A percentile compares a stretch with the other conserved stretches of the same genome.
phyloP scores from a whole-genome alignment of 805 yeast species.

The Sporopachydermia quercuum region DNA sequence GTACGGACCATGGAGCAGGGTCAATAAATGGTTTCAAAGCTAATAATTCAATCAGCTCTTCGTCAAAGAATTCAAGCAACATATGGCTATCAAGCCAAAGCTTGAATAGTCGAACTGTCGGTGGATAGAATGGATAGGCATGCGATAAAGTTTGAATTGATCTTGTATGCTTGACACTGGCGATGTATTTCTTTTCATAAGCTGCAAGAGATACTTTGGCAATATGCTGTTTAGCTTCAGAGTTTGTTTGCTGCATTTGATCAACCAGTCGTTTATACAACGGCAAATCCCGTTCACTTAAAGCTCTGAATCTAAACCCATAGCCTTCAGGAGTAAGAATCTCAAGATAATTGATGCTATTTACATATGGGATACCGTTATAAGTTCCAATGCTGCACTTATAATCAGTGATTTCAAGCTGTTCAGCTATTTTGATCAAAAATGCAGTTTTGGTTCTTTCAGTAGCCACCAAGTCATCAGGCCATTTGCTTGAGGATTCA shows the following conservation, averaged over 20 bases:
- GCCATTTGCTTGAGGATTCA: slow-evolving; percentile 90
- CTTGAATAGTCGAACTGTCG: slow-evolving; percentile 75
- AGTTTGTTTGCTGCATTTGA: slow-evolving; percentile 46
- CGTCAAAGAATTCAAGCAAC: slow-evolving; percentile 53
- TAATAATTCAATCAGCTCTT: slow-evolving; percentile 69
- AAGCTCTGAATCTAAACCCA: slow-evolving; percentile 64
- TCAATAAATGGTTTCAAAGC: slow-evolving; percentile 78
- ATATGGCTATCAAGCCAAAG: slow-evolving; percentile 81
- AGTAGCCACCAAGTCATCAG: slow-evolving; percentile 72
- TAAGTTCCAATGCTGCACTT: slow-evolving; percentile 51
- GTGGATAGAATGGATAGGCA: slow-evolving; percentile 57
- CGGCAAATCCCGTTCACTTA: slow-evolving; percentile 73
- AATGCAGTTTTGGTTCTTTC: slow-evolving; percentile 90
- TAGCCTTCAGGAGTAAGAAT: slow-evolving; percentile 80
- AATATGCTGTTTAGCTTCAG: slow-evolving; percentile 42
- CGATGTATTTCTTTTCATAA: slow-evolving; percentile 37
- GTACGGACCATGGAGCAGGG: slow-evolving; percentile 71
- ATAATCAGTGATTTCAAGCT: slow-evolving; percentile 30
- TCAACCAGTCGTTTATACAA: slow-evolving; percentile 59
- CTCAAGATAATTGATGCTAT: slow-evolving; percentile 40
- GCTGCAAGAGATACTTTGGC: slow-evolving; percentile 17
- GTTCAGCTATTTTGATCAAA: slow-evolving; percentile 49
- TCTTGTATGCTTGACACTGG: slow-evolving; percentile 67
- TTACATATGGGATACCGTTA: slow-evolving; percentile 46
- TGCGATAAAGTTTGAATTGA: slow-evolving; percentile 57